Base-by-base conservation (phyloP, 1,284 basidiomycete genomes). In the Termitomyces sp. region DNA sequence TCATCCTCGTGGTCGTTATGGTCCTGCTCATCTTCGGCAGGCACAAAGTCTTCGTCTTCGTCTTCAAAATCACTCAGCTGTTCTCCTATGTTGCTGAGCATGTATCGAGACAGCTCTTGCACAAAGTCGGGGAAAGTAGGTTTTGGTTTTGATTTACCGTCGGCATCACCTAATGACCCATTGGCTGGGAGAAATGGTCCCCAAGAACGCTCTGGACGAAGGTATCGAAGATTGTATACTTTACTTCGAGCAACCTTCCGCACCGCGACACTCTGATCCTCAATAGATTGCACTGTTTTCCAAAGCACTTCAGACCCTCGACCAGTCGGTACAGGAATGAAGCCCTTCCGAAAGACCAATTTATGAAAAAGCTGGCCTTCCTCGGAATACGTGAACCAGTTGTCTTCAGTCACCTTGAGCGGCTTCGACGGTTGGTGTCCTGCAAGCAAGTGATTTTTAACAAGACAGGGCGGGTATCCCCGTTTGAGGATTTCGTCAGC, bases 171-270 rank as follows among this genome's bases (percentile, higher is more conserved):
- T 10, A 26, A 3, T 9, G 16, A 31, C 2, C 48, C 46, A 9
- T 56, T 50, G 1, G 68, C 62, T 1, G 64, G 64, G 2, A 75
- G 67, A 59, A 68, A 80, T 0, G 78, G 78, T 0, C 79, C 78
- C 70, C 72, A 80, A n/a, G 67, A 59, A 16, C 77, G 66, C 31
- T 72, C 66, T 1, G 62, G 60, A 13, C 63, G 64, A 16, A 78
- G 67, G 50, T 78, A 81, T 16, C 67, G 63, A 62, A 80, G 72
- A 50, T 77, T 68, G 57, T 80, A 80, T 5, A 75, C 76, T 26
- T 68, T 68, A 40, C 67, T 66, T 16, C 75, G 66, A 0, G 79
- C 76, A 3, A 72, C 65, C 13, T 60, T 59, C 6, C 77, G 71
- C 14, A 72, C 76, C n/a, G 69, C 47, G 6, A 52, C 14, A 5